These are phyloP conservation scores for Hansenula sp. DNA, from an alignment of 1,139 yeast genomes.

Conservation along the genomic window DNA sequence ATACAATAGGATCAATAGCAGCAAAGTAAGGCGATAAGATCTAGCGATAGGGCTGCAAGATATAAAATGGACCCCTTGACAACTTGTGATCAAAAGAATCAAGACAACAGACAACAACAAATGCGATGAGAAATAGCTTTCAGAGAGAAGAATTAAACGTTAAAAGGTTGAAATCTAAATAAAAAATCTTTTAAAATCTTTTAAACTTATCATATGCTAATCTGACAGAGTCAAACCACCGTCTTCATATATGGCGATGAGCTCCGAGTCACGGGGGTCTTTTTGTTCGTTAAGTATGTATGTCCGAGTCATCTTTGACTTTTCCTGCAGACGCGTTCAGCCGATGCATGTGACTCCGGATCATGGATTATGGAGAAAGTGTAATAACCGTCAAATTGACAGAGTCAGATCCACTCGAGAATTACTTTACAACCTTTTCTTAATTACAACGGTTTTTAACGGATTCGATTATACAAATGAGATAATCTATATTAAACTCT, in stretches of 20 bases:
- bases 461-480: neutral
- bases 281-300: neutral
- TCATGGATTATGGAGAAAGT: too few species aligned
- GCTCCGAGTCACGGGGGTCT: neutral
- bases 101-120: too few species aligned
- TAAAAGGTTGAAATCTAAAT: too few species aligned
- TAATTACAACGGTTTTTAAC: too few species aligned
- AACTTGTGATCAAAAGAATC: too few species aligned
- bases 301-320: neutral
- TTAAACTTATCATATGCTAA: neutral
- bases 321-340: neutral
- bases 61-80: too few species aligned
- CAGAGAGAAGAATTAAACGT: too few species aligned
- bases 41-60: too few species aligned
- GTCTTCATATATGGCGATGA: neutral
- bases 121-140: too few species aligned
- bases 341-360: neutral
- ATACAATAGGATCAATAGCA: neutral
- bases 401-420: neutral
- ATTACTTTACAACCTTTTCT: neutral
- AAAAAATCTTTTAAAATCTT: too few species aligned
- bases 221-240: neutral
- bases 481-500: conserved; percentile 24
- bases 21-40: too few species aligned
- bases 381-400: neutral